Evolutionary conservation across 306 rosid species (phyloP).

Genomic region (Medicago ruthenica): DNA sequence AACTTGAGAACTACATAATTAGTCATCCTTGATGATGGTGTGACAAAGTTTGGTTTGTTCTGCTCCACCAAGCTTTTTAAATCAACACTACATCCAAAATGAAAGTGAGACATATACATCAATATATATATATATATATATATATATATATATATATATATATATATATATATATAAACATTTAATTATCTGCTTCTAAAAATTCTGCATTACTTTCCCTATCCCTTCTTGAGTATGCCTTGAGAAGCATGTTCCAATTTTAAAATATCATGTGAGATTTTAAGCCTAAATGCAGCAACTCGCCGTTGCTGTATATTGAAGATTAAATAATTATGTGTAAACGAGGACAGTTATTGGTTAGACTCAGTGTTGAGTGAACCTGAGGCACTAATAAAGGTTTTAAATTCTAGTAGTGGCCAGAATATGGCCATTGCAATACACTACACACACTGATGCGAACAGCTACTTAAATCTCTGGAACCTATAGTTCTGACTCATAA

Average conservation of each 20-base stretch:
- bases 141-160: not conserved
- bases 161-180: not conserved
- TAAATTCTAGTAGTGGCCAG: no score
- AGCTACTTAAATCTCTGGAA: no score
- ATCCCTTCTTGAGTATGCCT: not conserved
- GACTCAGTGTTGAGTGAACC: no score
- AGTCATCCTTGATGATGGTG: constrained; percentile 90
- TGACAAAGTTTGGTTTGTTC: constrained; percentile 83
- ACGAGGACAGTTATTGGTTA: no score
- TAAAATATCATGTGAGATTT: no score
- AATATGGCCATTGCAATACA: no score
- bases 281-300: no score
- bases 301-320: no score
- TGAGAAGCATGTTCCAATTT: no score
- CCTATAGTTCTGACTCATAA: not conserved
- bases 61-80: constrained; percentile 89
- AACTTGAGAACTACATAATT: constrained; percentile 88
- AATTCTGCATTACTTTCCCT: not conserved
- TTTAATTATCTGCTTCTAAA: constrained; percentile 20
- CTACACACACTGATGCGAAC: no score
- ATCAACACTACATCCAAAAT: constrained; percentile 75
- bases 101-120: constrained; percentile 32
- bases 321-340: no score
- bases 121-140: not conserved
- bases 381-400: no score